phyloP scores from a whole-genome alignment of 2,329 filamentous ascomycete species.

The Pleoardoris graminearum region DNA sequence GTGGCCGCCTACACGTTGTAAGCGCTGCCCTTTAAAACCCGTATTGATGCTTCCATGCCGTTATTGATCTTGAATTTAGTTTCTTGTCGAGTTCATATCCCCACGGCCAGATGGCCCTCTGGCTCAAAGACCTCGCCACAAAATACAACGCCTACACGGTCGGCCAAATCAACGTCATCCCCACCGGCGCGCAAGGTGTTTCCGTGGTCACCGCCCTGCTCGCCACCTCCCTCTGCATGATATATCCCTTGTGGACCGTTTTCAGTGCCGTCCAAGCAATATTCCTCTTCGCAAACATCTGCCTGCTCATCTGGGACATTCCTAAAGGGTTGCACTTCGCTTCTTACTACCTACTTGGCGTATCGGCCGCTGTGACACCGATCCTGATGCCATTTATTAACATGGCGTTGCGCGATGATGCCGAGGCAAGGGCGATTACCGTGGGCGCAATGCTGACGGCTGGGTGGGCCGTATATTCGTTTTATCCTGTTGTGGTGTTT shows the following conservation, averaged over 20 bases:
- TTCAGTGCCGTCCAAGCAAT: slow-evolving; percentile 49
- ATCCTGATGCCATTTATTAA: slow-evolving; percentile 45
- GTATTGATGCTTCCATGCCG: neutral
- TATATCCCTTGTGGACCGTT: slow-evolving; percentile 56
- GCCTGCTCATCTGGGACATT: slow-evolving; percentile 56
- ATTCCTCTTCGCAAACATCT: slow-evolving; percentile 51
- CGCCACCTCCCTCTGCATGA: slow-evolving; percentile 55
- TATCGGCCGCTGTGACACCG: slow-evolving; percentile 40
- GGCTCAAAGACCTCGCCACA: slow-evolving; percentile 53
- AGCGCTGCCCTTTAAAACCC: slow-evolving; percentile 20
- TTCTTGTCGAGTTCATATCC: slow-evolving; percentile 49
- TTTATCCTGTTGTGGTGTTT: slow-evolving; percentile 43
- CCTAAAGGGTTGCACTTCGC: slow-evolving; percentile 49
- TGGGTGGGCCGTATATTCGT: slow-evolving; percentile 42
- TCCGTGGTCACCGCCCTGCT: slow-evolving; percentile 55
- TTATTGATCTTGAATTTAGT: slow-evolving; percentile 12
- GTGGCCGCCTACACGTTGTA: slow-evolving; percentile 54
- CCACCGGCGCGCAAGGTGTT: slow-evolving; percentile 55
- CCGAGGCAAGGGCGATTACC: slow-evolving; percentile 55
- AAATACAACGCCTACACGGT: slow-evolving; percentile 48
- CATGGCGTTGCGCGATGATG: slow-evolving; percentile 47
- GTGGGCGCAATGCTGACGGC: slow-evolving; percentile 52
- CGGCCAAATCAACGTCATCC: slow-evolving; percentile 55
- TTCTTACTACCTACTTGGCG: slow-evolving; percentile 42
- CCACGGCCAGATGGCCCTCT: slow-evolving; percentile 56